Conservation (phyloP, 2,329 filamentous ascomycete species). For the Claviceps quebecensis region DNA sequence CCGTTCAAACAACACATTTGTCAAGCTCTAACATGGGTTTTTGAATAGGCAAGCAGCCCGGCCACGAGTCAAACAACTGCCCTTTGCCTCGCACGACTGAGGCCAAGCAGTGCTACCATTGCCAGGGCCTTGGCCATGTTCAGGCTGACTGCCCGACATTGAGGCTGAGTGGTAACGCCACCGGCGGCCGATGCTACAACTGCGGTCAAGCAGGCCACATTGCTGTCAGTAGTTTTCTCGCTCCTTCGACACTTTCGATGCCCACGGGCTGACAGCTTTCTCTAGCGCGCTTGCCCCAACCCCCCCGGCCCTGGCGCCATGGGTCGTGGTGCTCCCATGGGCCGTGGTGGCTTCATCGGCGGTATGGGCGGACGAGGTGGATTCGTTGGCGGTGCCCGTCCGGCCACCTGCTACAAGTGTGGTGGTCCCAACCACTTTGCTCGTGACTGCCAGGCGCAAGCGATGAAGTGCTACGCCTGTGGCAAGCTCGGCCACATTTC, state of each 20-base stretch:
- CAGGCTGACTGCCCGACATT: slow-evolving; percentile 98
- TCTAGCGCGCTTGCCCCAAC: slow-evolving; percentile 67
- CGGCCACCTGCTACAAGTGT: slow-evolving; percentile 61
- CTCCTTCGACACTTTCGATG: background rate
- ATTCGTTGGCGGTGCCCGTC: slow-evolving; percentile 54
- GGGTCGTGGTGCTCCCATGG: slow-evolving; percentile 52
- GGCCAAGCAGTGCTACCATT: slow-evolving; percentile 99
- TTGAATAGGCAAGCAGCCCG: slow-evolving; percentile 61
- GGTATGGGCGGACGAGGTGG: slow-evolving; percentile 58
- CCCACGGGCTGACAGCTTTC: slow-evolving; percentile 7
- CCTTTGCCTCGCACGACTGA: slow-evolving; percentile 93
- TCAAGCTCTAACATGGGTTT: background rate
- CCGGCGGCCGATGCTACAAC: slow-evolving; percentile 87
- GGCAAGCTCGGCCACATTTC: slow-evolving; percentile 93
- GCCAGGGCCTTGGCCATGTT: slow-evolving; percentile 94
- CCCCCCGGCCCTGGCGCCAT: slow-evolving; percentile 46
- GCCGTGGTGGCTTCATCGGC: slow-evolving; percentile 54
- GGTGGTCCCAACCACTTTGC: slow-evolving; percentile 94
- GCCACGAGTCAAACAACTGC: slow-evolving; percentile 96
- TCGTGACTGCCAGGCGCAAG: slow-evolving; percentile 93
- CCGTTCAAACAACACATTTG: background rate
- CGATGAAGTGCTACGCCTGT: slow-evolving; percentile 97
- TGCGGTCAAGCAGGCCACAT: slow-evolving; percentile 88
- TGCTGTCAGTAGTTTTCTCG: slow-evolving; percentile 43
- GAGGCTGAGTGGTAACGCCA: slow-evolving; percentile 69